These are phyloP conservation scores for Apium graveolens DNA, from an alignment of 129 eudicot genomes.

Conservation along the genomic window DNA sequence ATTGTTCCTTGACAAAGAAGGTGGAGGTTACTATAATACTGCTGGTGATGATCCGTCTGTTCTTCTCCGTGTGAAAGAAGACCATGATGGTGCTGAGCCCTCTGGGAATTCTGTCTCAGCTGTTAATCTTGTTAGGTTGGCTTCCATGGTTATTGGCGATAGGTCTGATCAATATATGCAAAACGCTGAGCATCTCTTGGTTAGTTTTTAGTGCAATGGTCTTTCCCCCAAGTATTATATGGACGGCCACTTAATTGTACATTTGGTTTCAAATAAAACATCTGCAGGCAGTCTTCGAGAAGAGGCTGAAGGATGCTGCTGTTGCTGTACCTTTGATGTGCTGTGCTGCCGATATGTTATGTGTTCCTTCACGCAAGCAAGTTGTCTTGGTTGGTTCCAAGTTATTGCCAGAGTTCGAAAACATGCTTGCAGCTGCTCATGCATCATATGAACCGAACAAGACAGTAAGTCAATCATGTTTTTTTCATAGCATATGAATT, in stretches of 20 bases:
- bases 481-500: neutral
- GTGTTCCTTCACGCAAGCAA: constrained; percentile 68
- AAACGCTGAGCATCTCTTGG: constrained; percentile 72
- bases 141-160: constrained; percentile 42
- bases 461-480: constrained; percentile 37
- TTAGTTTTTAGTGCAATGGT: constrained; percentile 15
- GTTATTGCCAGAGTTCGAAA: constrained; percentile 39
- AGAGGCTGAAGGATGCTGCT: constrained; percentile 61
- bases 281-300: constrained; percentile 73
- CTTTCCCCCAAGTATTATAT: neutral
- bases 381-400: constrained; percentile 69
- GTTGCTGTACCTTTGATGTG: constrained; percentile 90
- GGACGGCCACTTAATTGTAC: neutral
- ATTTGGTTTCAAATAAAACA: neutral
- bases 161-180: constrained; percentile 50
- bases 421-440: constrained; percentile 68
- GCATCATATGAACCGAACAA: constrained; percentile 66
- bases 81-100: constrained; percentile 96
- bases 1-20: constrained; percentile 71
- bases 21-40: constrained; percentile 90
- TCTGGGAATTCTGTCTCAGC: constrained; percentile 90
- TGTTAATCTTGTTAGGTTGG: constrained; percentile 63
- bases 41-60: constrained; percentile 84
- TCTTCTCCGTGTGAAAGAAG: constrained; percentile 95
- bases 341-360: constrained; percentile 80